A percentile compares a stretch with the other conserved stretches of the same genome.
These are phyloP conservation scores for Aphanomyces euteiches DNA, from an alignment of 352 stramenopile species.

Conservation along the genomic window DNA sequence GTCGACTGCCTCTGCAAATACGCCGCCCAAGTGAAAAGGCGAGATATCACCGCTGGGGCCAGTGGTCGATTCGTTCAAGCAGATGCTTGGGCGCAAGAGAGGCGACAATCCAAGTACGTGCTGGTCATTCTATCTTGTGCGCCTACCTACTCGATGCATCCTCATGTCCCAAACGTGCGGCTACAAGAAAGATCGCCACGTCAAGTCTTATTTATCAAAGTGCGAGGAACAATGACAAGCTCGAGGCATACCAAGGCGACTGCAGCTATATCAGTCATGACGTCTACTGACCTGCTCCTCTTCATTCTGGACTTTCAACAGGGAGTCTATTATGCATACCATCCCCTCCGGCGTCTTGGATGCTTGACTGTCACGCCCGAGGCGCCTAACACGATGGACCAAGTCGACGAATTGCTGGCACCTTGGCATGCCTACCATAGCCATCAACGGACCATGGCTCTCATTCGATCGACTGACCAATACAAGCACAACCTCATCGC, in stretches of 20 bases:
- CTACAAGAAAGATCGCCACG: too few relatives aligned
- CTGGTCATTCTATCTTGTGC: too few relatives aligned
- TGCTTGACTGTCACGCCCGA: neutral
- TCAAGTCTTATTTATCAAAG: too few relatives aligned
- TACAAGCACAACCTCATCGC: neutral
- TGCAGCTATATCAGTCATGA: neutral
- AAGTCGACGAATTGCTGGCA: neutral
- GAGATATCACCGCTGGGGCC: too few relatives aligned
- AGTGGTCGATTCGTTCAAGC: too few relatives aligned
- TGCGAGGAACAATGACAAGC: too few relatives aligned
- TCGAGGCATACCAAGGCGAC: neutral
- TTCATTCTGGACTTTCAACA: neutral
- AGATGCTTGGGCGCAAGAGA: too few relatives aligned
- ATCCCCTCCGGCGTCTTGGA: neutral
- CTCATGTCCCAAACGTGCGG: too few relatives aligned
- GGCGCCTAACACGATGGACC: neutral
- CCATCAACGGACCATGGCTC: neutral
- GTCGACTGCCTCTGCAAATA: too few relatives aligned
- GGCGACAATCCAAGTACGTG: too few relatives aligned
- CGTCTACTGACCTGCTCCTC: neutral
- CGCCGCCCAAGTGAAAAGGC: too few relatives aligned
- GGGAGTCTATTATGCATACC: neutral
- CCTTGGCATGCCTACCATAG: slow-evolving; percentile 1
- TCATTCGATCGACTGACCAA: neutral
- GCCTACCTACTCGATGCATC: too few relatives aligned